phyloP scores from a whole-genome alignment of 2,329 filamentous ascomycete species.

The Microsporum canis region DNA sequence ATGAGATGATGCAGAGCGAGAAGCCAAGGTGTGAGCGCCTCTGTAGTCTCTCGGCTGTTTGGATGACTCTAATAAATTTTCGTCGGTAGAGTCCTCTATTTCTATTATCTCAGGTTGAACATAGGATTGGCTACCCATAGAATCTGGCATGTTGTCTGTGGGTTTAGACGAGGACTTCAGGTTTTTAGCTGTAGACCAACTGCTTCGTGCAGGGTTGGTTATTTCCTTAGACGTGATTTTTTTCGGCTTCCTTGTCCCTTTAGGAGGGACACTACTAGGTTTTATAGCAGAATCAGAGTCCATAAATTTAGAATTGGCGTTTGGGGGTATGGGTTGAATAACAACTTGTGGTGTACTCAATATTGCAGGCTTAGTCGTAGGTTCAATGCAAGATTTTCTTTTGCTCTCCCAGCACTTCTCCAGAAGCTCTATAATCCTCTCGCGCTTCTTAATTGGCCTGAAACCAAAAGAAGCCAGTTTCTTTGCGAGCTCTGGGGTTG shows the following conservation, averaged over 20 bases:
- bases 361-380: neutral
- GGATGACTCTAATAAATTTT: neutral
- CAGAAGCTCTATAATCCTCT: constrained; percentile 58
- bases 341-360: neutral
- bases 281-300: neutral
- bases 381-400: constrained; percentile 18
- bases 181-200: neutral
- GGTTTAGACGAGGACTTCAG: neutral
- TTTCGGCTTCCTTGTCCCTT: neutral
- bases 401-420: constrained; percentile 61
- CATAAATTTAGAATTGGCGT: neutral
- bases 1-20: neutral
- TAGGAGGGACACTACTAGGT: neutral
- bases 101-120: neutral
- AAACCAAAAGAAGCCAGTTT: constrained; percentile 58
- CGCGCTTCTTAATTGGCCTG: constrained; percentile 57
- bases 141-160: neutral
- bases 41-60: neutral
- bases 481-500: constrained; percentile 51
- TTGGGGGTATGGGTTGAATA: neutral
- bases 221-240: neutral
- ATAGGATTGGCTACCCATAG: neutral
- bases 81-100: neutral
- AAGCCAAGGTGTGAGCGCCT: too few relatives aligned
- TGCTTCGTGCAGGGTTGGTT: neutral